phyloP scores from a whole-genome alignment of 805 yeast species.

The Ogataea ramenticola region DNA sequence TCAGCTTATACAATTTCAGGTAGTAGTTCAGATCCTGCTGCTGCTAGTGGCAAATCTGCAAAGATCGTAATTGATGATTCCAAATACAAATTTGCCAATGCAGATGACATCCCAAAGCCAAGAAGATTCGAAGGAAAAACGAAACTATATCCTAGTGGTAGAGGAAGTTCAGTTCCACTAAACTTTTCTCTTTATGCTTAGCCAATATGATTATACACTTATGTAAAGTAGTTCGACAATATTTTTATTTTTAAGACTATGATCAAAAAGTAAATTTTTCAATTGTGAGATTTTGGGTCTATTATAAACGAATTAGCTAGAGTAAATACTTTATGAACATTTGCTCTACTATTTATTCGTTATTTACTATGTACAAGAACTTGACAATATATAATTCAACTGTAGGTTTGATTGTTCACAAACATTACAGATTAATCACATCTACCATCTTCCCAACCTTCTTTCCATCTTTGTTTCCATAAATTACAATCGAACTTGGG shows the following conservation, averaged over 20 bases:
- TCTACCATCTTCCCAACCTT: slow-evolving; percentile 76
- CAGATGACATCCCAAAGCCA: slow-evolving; percentile 77
- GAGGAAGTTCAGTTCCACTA: slow-evolving; percentile 88
- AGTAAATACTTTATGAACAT: no score
- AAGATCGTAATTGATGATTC: slow-evolving; percentile 56
- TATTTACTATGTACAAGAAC: not conserved
- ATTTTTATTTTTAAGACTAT: no score
- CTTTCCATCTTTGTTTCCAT: slow-evolving; percentile 94
- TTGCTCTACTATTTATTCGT: no score
- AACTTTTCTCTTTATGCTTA: slow-evolving; percentile 36
- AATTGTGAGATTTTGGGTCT: no score
- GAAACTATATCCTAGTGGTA: slow-evolving; percentile 89
- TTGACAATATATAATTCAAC: not conserved
- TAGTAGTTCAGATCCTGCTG: slow-evolving; percentile 8
- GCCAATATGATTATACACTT: not conserved
- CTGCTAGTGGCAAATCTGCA: slow-evolving; percentile 10
- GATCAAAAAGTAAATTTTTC: no score
- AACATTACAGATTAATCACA: slow-evolving; percentile 38
- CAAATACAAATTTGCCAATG: slow-evolving; percentile 66
- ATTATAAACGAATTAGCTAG: no score
- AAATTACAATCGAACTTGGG: slow-evolving; percentile 77
- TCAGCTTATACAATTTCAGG: slow-evolving; percentile 59
- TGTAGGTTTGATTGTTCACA: slow-evolving; percentile 23
- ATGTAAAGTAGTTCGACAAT: no score
- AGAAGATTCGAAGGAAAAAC: slow-evolving; percentile 62